Evolutionary conservation across 2,329 filamentous ascomycete genomes (phyloP).

Genomic region (Colletotrichum tanaceti): DNA sequence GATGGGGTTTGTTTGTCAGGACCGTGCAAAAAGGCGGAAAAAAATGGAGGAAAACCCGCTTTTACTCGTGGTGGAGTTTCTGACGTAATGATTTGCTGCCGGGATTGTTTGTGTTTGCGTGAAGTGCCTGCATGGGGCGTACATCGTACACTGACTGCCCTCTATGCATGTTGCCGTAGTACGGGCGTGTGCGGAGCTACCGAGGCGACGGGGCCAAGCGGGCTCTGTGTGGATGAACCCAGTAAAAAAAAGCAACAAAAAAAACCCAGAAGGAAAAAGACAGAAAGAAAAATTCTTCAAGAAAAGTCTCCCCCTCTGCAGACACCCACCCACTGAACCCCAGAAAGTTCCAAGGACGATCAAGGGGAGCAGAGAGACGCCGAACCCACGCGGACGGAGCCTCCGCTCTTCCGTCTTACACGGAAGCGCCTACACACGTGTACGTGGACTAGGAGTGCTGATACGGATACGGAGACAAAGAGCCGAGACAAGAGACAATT

Average conservation of each 20-base stretch:
- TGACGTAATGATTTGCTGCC: conserved; percentile 23
- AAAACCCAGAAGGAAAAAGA: background rate
- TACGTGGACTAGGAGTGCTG: too few species aligned
- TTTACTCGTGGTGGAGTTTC: background rate
- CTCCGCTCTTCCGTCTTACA: conserved; percentile 28
- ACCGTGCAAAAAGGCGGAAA: background rate
- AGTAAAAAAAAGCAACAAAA: background rate
- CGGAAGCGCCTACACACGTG: background rate
- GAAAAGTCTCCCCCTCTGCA: background rate
- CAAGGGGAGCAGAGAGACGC: background rate
- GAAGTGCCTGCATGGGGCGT: conserved; percentile 1
- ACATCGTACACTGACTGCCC: too few species aligned
- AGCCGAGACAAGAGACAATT: too few species aligned
- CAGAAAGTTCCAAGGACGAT: background rate
- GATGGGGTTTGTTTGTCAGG: background rate
- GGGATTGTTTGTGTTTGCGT: conserved; percentile 2
- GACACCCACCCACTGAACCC: background rate
- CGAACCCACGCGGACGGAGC: conserved; percentile 11
- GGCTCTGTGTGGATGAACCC: conserved; percentile 6
- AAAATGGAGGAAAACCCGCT: background rate
- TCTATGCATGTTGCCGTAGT: background rate
- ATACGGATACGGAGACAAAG: too few species aligned
- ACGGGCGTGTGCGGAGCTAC: too few species aligned
- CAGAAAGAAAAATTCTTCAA: conserved; percentile 14
- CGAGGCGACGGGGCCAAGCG: conserved; percentile 13